A percentile compares a stretch with the other conserved stretches of the same genome.
phyloP scores from a whole-genome alignment of 148 eudicot genomes.

The Chenopodium quinoa region DNA sequence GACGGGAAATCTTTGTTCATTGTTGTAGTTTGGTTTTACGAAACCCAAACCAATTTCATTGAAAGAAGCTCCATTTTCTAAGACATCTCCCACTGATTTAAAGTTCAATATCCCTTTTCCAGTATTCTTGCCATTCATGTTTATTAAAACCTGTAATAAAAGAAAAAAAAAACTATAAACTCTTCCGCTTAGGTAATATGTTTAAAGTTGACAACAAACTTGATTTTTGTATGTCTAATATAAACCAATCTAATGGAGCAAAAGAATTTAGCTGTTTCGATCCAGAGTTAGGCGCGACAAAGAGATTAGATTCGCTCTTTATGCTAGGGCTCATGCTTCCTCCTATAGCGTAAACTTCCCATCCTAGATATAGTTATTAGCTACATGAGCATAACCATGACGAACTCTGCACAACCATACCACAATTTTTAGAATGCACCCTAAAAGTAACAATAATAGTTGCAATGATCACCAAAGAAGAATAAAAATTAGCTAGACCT shows the following conservation, averaged over 20 bases:
- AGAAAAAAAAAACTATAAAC: too few relatives aligned
- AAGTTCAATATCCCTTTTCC: slow-evolving; percentile 36
- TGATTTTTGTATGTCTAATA: background rate
- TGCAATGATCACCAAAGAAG: background rate
- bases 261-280: slow-evolving; percentile 56
- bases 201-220: background rate
- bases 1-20: slow-evolving; percentile 44
- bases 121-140: slow-evolving; percentile 21
- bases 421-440: background rate
- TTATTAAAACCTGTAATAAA: slow-evolving; percentile 47
- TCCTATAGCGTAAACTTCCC: slow-evolving; percentile 84
- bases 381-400: slow-evolving; percentile 88
- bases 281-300: slow-evolving; percentile 53
- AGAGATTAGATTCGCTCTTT: slow-evolving; percentile 74
- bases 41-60: slow-evolving; percentile 30
- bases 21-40: slow-evolving; percentile 53
- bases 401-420: slow-evolving; percentile 52
- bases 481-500: slow-evolving; percentile 34
- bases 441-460: background rate
- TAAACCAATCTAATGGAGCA: background rate
- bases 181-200: background rate
- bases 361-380: slow-evolving; percentile 80
- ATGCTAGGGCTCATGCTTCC: slow-evolving; percentile 87
- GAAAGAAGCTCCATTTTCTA: slow-evolving; percentile 81
- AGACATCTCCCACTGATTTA: slow-evolving; percentile 56